These are phyloP conservation scores for Malus hybrid DNA, from an alignment of 331 rosid genomes.

Conservation along the genomic window DNA sequence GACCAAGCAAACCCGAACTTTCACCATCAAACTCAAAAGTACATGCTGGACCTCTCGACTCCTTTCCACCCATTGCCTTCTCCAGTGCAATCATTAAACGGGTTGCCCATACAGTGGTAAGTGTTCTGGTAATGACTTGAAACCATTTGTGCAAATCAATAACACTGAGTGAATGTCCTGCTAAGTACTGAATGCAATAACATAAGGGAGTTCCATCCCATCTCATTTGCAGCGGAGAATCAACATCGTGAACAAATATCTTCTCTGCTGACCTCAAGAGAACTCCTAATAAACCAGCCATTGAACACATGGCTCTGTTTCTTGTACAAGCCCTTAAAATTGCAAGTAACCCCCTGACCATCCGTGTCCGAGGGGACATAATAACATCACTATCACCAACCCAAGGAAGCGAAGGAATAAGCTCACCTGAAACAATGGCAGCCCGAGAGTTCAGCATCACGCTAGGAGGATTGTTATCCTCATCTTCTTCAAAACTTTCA, in stretches of 20 bases:
- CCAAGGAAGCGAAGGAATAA: conserved; percentile 96
- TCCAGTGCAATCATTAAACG: conserved; percentile 81
- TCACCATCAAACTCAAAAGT: conserved; percentile 99
- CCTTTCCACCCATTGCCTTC: conserved; percentile 86
- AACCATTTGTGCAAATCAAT: conserved; percentile 80
- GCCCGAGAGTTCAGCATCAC: conserved; percentile 98
- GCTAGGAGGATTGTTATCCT: conserved; percentile 87
- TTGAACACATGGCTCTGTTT: conserved; percentile 94
- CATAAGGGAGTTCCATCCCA: conserved; percentile 97
- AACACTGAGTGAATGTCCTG: conserved; percentile 86
- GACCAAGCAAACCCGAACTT: conserved; percentile 98
- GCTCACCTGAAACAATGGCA: conserved; percentile 87
- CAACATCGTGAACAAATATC: conserved; percentile 53
- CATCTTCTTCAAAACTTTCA: conserved; percentile 94
- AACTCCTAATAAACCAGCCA: conserved; percentile 88
- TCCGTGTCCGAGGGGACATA: conserved; percentile 94
- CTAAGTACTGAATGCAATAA: conserved; percentile 87
- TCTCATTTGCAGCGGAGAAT: conserved; percentile 53
- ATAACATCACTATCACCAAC: conserved; percentile 53
- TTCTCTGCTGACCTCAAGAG: conserved; percentile 81
- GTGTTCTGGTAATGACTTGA: conserved; percentile 67
- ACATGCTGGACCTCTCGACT: conserved; percentile 81
- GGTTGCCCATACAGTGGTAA: conserved; percentile 70
- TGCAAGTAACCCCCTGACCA: conserved; percentile 95
- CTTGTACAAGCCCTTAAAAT: conserved; percentile 94